phyloP scores from a whole-genome alignment of 2,329 filamentous ascomycete species.

The Stagonosporopsis cucurbitacearum region DNA sequence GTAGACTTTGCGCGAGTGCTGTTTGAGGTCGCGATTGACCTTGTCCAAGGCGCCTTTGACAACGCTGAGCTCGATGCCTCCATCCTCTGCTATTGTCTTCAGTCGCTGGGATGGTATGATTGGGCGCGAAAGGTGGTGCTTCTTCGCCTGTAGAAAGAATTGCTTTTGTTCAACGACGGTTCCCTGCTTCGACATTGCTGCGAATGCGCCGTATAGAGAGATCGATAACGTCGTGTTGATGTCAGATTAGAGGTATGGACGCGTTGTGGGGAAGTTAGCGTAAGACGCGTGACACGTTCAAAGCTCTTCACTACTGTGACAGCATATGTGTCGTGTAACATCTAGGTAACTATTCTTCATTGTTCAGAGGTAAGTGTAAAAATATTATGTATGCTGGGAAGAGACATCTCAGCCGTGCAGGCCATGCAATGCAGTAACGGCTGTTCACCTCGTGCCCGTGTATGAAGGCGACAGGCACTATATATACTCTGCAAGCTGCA shows the following conservation, averaged over 20 bases:
- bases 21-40: constrained; percentile 69
- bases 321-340: too few relatives aligned
- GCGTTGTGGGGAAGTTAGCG: constrained; percentile 16
- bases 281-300: constrained; percentile 12
- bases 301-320: background rate
- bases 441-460: background rate
- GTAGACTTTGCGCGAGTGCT: constrained; percentile 71
- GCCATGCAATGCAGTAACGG: background rate
- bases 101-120: constrained; percentile 63
- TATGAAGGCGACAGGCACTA: constrained; percentile 6
- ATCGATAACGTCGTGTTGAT: background rate
- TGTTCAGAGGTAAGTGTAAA: background rate
- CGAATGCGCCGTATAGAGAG: background rate
- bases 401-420: background rate
- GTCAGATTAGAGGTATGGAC: background rate
- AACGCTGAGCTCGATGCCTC: constrained; percentile 55
- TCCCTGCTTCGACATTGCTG: constrained; percentile 31
- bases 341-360: too few relatives aligned
- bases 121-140: constrained; percentile 66
- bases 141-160: constrained; percentile 68
- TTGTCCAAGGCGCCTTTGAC: constrained; percentile 60
- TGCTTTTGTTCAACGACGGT: constrained; percentile 67
- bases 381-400: background rate
- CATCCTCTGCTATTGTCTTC: constrained; percentile 57
- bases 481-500: constrained; percentile 13